Conservation (phyloP, 2,329 filamentous ascomycete species). For the Fusarium tupiense region DNA sequence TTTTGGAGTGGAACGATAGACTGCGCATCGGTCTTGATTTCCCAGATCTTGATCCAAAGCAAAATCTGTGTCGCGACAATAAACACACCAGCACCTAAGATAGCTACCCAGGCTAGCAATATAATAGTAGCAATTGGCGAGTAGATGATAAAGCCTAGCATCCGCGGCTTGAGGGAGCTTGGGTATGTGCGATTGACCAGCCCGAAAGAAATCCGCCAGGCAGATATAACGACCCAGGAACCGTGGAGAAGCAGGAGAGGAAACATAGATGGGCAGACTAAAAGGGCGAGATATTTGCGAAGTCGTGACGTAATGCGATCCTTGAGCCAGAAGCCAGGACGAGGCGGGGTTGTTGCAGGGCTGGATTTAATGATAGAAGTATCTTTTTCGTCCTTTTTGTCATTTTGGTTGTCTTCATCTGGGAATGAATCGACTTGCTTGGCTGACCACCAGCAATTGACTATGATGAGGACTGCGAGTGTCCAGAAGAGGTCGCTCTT, state of each 20-base stretch:
- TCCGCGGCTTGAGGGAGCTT: background rate
- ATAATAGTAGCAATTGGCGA: background rate
- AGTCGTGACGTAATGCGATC: slow-evolving; percentile 10
- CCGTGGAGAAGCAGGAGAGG: slow-evolving; percentile 16
- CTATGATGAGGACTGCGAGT: slow-evolving; percentile 6
- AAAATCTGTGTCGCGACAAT: background rate
- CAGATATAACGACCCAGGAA: slow-evolving; percentile 17
- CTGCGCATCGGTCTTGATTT: background rate
- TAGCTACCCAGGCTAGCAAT: background rate
- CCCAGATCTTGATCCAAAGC: background rate
- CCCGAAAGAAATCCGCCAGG: slow-evolving; percentile 12
- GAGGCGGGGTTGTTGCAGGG: background rate
- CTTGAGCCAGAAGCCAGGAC: background rate
- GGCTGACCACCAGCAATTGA: slow-evolving; percentile 17
- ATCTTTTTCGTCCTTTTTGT: background rate
- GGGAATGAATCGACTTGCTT: slow-evolving; percentile 3
- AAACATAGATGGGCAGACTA: background rate
- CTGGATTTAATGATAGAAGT: background rate
- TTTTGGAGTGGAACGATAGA: background rate
- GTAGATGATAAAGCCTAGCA: slow-evolving; percentile 12
- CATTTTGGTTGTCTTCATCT: background rate
- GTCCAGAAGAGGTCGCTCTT: slow-evolving; percentile 28
- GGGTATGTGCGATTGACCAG: slow-evolving; percentile 23
- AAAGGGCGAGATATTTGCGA: background rate
- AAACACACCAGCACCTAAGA: background rate